Evolutionary conservation across 2,329 filamentous ascomycete genomes (phyloP).

Genomic region (Paradendryphiella salina): DNA sequence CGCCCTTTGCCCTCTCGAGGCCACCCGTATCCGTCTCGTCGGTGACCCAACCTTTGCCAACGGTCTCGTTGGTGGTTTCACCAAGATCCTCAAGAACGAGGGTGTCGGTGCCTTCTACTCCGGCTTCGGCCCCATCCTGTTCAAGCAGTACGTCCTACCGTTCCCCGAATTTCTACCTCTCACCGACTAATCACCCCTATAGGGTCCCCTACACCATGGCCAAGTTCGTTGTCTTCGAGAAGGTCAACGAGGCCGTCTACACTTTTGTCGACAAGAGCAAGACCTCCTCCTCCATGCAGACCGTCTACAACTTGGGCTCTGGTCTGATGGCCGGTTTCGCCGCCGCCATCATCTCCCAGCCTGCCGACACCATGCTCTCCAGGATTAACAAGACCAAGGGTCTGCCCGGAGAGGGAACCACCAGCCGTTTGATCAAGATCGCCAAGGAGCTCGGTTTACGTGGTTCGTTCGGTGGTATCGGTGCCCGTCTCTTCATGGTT

Average conservation of each 20-base stretch:
- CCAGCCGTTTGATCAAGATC: constrained; percentile 82
- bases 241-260: constrained; percentile 77
- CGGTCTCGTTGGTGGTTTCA: constrained; percentile 77
- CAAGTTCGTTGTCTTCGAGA: constrained; percentile 94
- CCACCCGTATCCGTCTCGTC: constrained; percentile 90
- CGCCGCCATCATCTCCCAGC: constrained; percentile 83
- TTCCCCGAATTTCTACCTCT: not conserved
- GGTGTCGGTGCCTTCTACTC: constrained; percentile 86
- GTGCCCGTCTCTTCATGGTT: constrained; percentile 73
- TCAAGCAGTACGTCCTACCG: constrained; percentile 47
- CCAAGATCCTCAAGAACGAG: constrained; percentile 81
- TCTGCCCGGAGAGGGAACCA: constrained; percentile 80
- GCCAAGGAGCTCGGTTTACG: constrained; percentile 79
- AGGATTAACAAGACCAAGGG: constrained; percentile 97
- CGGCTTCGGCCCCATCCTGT: constrained; percentile 69
- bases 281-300: constrained; percentile 70
- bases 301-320: constrained; percentile 79
- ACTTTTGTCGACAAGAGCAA: constrained; percentile 68
- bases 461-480: constrained; percentile 79
- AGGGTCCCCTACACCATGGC: constrained; percentile 92
- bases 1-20: constrained; percentile 88
- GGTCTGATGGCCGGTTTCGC: constrained; percentile 87
- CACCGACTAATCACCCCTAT: constrained; percentile 24
- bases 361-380: constrained; percentile 89
- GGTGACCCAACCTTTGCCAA: constrained; percentile 83